Percentiles rank a stretch among this genome's conserved stretches.
phyloP scores from a whole-genome alignment of 2,329 filamentous ascomycete genomes.

The Ilyonectria sp. region DNA sequence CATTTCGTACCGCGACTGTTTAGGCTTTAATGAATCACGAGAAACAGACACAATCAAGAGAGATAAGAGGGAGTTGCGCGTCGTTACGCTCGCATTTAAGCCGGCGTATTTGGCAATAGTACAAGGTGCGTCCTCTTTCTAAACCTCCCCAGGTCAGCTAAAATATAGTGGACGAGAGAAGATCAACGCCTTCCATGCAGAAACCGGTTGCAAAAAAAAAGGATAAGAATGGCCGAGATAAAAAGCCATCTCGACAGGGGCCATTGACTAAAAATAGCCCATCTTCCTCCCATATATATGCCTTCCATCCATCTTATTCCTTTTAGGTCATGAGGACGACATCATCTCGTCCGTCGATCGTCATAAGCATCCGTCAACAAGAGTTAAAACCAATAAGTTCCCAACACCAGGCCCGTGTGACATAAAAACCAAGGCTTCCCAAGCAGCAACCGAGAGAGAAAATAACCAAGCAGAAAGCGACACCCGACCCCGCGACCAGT shows the following conservation, averaged over 20 bases:
- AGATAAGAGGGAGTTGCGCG: background rate
- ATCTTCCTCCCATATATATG: conserved; percentile 1
- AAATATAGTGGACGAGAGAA: conserved; percentile 15
- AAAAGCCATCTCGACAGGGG: conserved; percentile 7
- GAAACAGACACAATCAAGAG: background rate
- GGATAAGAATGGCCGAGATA: background rate
- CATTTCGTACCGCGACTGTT: no score
- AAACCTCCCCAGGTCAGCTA: conserved; percentile 19
- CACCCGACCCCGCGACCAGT: background rate
- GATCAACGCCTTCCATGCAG: conserved; percentile 33
- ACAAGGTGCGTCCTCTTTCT: conserved; percentile 32
- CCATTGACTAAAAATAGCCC: conserved; percentile 8
- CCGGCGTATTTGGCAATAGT: conserved; percentile 30
- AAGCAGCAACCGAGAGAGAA: conserved; percentile 31
- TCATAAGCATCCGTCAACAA: conserved; percentile 31
- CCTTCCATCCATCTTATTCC: conserved; percentile 13
- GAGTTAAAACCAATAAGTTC: conserved; percentile 29
- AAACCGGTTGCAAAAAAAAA: conserved; percentile 26
- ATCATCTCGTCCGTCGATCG: conserved; percentile 21
- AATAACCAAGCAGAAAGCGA: conserved; percentile 22
- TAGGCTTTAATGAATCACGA: background rate
- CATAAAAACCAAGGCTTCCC: conserved; percentile 30
- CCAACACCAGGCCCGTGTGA: conserved; percentile 37
- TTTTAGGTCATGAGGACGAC: conserved; percentile 15
- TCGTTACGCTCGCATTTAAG: conserved; percentile 35